phyloP scores from a whole-genome alignment of 805 yeast genomes.

The Clavispora asparagi region DNA sequence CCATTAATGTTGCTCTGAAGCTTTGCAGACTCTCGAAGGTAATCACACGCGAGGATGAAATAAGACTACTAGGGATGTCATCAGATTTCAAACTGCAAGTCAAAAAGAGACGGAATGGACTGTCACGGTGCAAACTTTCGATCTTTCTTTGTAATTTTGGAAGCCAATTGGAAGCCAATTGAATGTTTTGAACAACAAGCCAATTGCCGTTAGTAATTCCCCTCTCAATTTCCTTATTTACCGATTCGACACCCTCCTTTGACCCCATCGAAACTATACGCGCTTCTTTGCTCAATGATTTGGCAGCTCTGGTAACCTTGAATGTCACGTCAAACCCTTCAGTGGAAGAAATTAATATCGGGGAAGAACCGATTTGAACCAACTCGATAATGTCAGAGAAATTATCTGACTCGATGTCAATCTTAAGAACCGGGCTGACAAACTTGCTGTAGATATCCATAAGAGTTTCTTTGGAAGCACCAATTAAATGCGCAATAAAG shows the following conservation, averaged over 20 bases:
- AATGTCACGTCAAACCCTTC: slow-evolving; percentile 65
- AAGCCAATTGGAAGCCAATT: slow-evolving; percentile 65
- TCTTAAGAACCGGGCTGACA: slow-evolving; percentile 3
- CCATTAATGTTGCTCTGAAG: slow-evolving; percentile 43
- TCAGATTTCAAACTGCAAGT: slow-evolving; percentile 49
- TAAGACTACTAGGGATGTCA: slow-evolving; percentile 49
- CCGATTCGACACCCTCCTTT: slow-evolving; percentile 53
- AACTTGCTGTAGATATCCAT: slow-evolving; percentile 15
- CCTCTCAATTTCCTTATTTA: slow-evolving; percentile 46
- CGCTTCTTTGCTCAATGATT: slow-evolving; percentile 19
- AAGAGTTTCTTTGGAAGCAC: slow-evolving; percentile 4
- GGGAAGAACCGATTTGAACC: slow-evolving; percentile 20
- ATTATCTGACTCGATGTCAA: background rate
- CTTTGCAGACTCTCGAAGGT: slow-evolving; percentile 63
- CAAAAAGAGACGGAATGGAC: slow-evolving; percentile 52
- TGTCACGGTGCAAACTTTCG: slow-evolving; percentile 21
- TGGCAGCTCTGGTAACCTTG: slow-evolving; percentile 44
- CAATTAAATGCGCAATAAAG: slow-evolving; percentile 1
- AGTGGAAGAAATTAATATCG: slow-evolving; percentile 52
- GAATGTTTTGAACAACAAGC: slow-evolving; percentile 79
- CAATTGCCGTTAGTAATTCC: slow-evolving; percentile 53
- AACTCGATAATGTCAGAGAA: slow-evolving; percentile 27
- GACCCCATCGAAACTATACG: slow-evolving; percentile 69
- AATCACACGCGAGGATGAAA: slow-evolving; percentile 50
- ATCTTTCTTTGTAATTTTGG: slow-evolving; percentile 46